Evolutionary conservation across 1,284 basidiomycete genomes (phyloP).

Genomic region (Cryptococcus wingfieldii): DNA sequence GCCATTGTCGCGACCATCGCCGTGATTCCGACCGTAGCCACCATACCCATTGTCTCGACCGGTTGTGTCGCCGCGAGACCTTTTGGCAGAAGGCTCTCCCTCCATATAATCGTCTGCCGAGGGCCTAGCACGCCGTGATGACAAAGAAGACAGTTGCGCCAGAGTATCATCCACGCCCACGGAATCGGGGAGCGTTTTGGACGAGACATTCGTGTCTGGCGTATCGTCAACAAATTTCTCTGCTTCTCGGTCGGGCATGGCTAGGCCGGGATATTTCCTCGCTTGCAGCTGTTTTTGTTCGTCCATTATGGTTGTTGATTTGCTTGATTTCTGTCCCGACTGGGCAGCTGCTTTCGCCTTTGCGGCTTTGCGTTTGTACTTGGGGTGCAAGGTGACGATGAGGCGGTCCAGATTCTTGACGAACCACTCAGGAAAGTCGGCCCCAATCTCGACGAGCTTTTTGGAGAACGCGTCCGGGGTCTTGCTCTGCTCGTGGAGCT

Average conservation of each 20-base stretch:
- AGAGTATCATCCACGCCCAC: constrained; percentile 50
- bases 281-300: constrained; percentile 68
- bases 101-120: background rate
- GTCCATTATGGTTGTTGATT: constrained; percentile 36
- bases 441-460: constrained; percentile 74
- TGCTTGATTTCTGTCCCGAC: constrained; percentile 10
- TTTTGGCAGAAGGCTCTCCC: constrained; percentile 54
- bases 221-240: constrained; percentile 52
- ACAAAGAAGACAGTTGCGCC: constrained; percentile 52
- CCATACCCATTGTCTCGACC: constrained; percentile 51
- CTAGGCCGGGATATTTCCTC: constrained; percentile 85
- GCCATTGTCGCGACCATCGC: constrained; percentile 21
- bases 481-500: constrained; percentile 78
- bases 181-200: constrained; percentile 48
- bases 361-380: constrained; percentile 74
- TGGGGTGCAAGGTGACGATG: constrained; percentile 91
- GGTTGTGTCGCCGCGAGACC: constrained; percentile 50
- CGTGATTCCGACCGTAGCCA: constrained; percentile 42
- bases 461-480: constrained; percentile 62
- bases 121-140: constrained; percentile 51
- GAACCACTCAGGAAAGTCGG: constrained; percentile 84
- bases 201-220: constrained; percentile 54
- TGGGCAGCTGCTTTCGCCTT: constrained; percentile 45
- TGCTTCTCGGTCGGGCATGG: constrained; percentile 70
- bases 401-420: constrained; percentile 89